Percentiles rank a stretch among this genome's conserved stretches.
phyloP scores from a whole-genome alignment of 2,329 filamentous ascomycete species.

The Ascochyta rabiei region DNA sequence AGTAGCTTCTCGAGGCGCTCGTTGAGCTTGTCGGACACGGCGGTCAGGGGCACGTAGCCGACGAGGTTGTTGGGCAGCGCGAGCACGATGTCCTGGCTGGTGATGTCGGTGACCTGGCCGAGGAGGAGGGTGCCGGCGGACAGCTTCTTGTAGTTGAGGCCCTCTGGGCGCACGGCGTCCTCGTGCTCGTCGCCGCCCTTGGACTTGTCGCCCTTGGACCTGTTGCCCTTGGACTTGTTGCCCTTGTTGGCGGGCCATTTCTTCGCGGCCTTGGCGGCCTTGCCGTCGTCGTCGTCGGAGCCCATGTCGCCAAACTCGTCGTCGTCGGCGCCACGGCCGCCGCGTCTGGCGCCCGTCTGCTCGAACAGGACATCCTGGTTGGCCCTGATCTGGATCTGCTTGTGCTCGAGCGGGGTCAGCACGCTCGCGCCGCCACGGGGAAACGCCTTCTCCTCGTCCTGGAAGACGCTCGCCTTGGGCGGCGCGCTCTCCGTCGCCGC shows the following conservation, averaged over 20 bases:
- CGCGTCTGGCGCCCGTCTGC: slow-evolving; percentile 67
- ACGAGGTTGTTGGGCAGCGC: slow-evolving; percentile 91
- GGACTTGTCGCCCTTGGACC: slow-evolving; percentile 49
- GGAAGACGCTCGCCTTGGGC: slow-evolving; percentile 54
- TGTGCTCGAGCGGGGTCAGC: slow-evolving; percentile 90
- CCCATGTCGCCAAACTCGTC: slow-evolving; percentile 54
- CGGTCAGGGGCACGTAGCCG: slow-evolving; percentile 88
- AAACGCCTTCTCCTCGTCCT: slow-evolving; percentile 86
- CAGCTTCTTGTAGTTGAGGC: slow-evolving; percentile 89
- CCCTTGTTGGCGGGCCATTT: slow-evolving; percentile 57
- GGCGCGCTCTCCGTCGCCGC: slow-evolving; percentile 30
- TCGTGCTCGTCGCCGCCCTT: slow-evolving; percentile 53
- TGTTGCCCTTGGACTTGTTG: slow-evolving; percentile 49
- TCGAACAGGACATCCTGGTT: slow-evolving; percentile 92
- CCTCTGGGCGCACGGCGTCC: slow-evolving; percentile 72
- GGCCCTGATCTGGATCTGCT: slow-evolving; percentile 93
- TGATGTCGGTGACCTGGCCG: slow-evolving; percentile 83
- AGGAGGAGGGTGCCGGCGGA: slow-evolving; percentile 86
- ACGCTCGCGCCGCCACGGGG: slow-evolving; percentile 90
- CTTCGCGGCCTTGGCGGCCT: slow-evolving; percentile 55
- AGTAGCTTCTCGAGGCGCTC: slow-evolving; percentile 72
- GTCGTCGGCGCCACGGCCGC: slow-evolving; percentile 46
- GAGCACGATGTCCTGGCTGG: slow-evolving; percentile 76
- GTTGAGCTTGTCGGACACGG: slow-evolving; percentile 82
- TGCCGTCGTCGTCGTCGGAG: slow-evolving; percentile 48